Evolutionary conservation across 495 filamentous ascomycete species (phyloP).

Genomic region (Extremus antarcticus): DNA sequence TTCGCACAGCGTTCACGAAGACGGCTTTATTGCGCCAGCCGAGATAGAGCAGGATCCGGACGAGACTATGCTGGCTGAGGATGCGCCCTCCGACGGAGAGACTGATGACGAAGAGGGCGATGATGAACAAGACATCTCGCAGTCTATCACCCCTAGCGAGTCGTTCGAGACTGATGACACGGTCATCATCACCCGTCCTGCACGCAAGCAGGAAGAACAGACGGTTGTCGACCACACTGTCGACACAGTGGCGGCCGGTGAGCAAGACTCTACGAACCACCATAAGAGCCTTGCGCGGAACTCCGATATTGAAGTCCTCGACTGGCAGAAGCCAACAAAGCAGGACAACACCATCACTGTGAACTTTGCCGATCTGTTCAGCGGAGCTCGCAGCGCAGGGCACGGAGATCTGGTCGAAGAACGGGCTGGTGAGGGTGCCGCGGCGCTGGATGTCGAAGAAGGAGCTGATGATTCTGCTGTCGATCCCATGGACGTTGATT

Average conservation of each 20-base stretch:
- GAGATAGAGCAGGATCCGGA: conserved; percentile 4
- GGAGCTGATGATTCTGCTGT: neutral
- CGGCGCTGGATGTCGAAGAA: neutral
- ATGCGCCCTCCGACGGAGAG: neutral
- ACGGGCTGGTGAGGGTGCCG: neutral
- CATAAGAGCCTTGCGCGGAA: neutral
- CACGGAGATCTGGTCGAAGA: neutral
- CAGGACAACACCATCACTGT: conserved; percentile 8
- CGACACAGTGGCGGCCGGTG: neutral
- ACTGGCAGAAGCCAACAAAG: conserved; percentile 13
- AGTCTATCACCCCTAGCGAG: neutral
- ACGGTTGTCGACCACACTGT: neutral
- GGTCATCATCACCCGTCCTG: conserved; percentile 4
- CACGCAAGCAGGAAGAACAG: neutral
- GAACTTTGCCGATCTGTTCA: conserved; percentile 4
- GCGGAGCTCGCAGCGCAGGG: neutral
- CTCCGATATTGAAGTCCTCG: conserved; percentile 4
- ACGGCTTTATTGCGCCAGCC: neutral
- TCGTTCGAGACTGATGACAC: conserved; percentile 10
- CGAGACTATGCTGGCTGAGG: conserved; percentile 11
- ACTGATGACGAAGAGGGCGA: neutral
- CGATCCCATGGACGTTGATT: neutral
- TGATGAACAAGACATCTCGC: neutral
- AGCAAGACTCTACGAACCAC: neutral
- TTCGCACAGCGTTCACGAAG: neutral